Evolutionary conservation across 257 asterid species (phyloP).

Genomic region (Plectranthus barbatus): DNA sequence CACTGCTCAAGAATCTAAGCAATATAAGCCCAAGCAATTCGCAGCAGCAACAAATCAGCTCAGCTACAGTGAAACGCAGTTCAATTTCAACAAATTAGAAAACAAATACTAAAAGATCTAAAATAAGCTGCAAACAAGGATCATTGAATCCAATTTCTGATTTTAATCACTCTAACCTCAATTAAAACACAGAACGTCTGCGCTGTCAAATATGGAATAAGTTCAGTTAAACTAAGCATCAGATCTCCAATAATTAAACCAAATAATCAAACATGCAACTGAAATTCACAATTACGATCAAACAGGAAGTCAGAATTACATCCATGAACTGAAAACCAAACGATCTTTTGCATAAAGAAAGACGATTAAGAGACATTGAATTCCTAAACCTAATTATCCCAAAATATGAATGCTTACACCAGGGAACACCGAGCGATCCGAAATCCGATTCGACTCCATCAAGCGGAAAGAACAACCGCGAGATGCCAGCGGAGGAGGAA

Average conservation of each 20-base stretch:
- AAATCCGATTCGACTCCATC: slow-evolving; percentile 70
- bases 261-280: neutral
- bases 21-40: neutral
- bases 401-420: slow-evolving; percentile 50
- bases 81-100: neutral
- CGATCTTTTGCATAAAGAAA: neutral
- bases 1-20: neutral
- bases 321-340: neutral
- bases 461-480: slow-evolving; percentile 54
- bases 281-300: neutral
- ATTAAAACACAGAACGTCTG: neutral
- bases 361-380: neutral
- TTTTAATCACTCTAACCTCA: neutral
- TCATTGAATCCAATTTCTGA: no score
- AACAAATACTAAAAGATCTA: neutral
- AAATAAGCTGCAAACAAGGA: neutral
- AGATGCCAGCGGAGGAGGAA: slow-evolving; percentile 44
- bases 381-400: neutral
- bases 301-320: neutral
- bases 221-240: neutral
- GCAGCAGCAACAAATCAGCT: neutral
- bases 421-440: slow-evolving; percentile 89
- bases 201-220: neutral
- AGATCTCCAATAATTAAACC: slow-evolving; percentile 11
- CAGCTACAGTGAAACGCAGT: neutral